These are phyloP conservation scores for Trametopsis cervina DNA, from an alignment of 768 basidiomycete genomes.

Conservation along the genomic window DNA sequence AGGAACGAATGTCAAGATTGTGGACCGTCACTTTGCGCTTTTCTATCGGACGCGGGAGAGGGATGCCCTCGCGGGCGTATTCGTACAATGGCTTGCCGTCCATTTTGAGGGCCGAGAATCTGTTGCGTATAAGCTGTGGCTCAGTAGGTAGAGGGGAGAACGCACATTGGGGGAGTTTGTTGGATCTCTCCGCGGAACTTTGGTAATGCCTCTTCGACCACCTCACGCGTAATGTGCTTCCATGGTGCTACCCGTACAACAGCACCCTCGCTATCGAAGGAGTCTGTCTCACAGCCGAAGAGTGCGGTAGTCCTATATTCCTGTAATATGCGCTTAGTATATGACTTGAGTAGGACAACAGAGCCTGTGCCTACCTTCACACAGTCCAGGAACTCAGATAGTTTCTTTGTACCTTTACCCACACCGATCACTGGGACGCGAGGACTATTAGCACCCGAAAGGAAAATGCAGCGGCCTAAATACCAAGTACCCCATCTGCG, in stretches of 20 bases:
- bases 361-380: constrained; percentile 62
- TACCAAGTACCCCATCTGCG: constrained; percentile 62
- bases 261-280: constrained; percentile 87
- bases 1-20: constrained; percentile 70
- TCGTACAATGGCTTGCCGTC: constrained; percentile 94
- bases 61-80: constrained; percentile 86
- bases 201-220: constrained; percentile 60
- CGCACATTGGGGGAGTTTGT: constrained; percentile 89
- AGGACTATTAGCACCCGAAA: constrained; percentile 4
- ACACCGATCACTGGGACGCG: constrained; percentile 72
- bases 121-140: constrained; percentile 25
- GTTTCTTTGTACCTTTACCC: constrained; percentile 83
- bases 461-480: constrained; percentile 1
- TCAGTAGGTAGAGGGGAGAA: constrained; percentile 5
- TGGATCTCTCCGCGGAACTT: constrained; percentile 81
- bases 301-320: constrained; percentile 90
- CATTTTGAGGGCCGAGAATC: constrained; percentile 98
- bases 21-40: constrained; percentile 77
- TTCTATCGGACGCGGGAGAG: constrained; percentile 93
- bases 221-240: constrained; percentile 76
- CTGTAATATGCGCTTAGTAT: constrained; percentile 31
- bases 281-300: constrained; percentile 91
- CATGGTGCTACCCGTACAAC: constrained; percentile 72
- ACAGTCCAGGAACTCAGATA: constrained; percentile 79
- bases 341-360: constrained; percentile 1